Evolutionary conservation across 2,329 filamentous ascomycete genomes (phyloP).

Genomic region (Diaporthe destruens): DNA sequence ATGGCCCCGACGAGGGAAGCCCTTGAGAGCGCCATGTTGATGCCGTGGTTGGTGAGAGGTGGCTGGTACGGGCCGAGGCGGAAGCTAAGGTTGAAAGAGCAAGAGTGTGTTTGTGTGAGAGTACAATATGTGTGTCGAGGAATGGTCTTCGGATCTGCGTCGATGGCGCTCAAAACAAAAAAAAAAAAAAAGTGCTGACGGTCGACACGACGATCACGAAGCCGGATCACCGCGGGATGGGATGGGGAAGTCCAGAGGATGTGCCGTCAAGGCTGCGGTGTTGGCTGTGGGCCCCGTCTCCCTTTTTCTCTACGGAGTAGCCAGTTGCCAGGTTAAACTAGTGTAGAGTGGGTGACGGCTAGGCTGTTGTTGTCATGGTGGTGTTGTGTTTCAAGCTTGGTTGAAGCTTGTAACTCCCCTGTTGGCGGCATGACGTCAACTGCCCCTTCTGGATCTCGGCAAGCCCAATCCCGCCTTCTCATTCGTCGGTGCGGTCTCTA

Average conservation of each 20-base stretch:
- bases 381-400: slow-evolving; percentile 30
- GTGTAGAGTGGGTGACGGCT: neutral
- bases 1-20: slow-evolving; percentile 28
- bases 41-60: no score
- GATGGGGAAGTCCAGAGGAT: neutral
- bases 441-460: slow-evolving; percentile 30
- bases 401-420: slow-evolving; percentile 19
- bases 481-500: slow-evolving; percentile 4
- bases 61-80: no score
- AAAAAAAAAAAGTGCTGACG: neutral
- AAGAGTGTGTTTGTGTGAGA: no score
- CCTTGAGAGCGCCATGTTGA: slow-evolving; percentile 33
- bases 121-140: no score
- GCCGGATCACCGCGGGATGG: no score
- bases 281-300: slow-evolving; percentile 12
- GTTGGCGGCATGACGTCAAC: slow-evolving; percentile 23
- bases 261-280: neutral
- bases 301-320: slow-evolving; percentile 27
- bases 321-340: neutral
- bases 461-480: neutral
- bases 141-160: neutral
- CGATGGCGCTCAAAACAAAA: neutral
- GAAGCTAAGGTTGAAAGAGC: neutral
- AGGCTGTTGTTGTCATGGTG: slow-evolving; percentile 22
- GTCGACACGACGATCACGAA: neutral